A percentile compares a stretch with the other conserved stretches of the same genome.
These are phyloP conservation scores for Suhomyces terraborum DNA, from an alignment of 1,139 yeast genomes.

Conservation along the genomic window DNA sequence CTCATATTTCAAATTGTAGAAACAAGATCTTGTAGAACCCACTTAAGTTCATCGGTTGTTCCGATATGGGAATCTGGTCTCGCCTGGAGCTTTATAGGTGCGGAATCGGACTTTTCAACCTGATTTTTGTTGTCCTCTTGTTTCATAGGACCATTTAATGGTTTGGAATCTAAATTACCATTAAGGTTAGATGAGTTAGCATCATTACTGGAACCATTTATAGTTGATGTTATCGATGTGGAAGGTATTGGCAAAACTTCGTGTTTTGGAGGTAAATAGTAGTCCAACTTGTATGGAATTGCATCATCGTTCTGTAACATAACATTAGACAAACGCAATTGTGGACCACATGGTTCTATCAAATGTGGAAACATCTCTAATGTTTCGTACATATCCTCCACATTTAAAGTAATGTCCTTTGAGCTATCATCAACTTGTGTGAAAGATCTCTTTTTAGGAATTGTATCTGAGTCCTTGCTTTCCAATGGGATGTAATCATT, in stretches of 20 bases:
- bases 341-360: conserved; percentile 68
- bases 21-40: conserved; percentile 65
- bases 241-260: conserved; percentile 6
- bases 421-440: conserved; percentile 20
- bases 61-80: conserved; percentile 49
- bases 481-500: conserved; percentile 38
- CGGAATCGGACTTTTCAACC: conserved; percentile 15
- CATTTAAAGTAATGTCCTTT: conserved; percentile 49
- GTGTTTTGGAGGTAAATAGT: conserved; percentile 42
- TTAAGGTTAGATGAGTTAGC: conserved; percentile 7
- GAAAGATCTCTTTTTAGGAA: conserved; percentile 21
- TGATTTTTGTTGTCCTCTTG: conserved; percentile 12
- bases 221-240: not conserved
- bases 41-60: conserved; percentile 65
- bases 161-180: conserved; percentile 12
- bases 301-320: conserved; percentile 61
- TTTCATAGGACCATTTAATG: conserved; percentile 11
- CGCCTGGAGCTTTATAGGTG: conserved; percentile 15
- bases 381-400: conserved; percentile 68
- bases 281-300: conserved; percentile 37
- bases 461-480: conserved; percentile 4
- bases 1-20: conserved; percentile 32
- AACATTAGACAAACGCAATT: conserved; percentile 51
- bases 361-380: conserved; percentile 65
- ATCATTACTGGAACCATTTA: conserved; percentile 11